Base-by-base conservation (phyloP, 345 rosid species). In the Salix suchowensis region DNA sequence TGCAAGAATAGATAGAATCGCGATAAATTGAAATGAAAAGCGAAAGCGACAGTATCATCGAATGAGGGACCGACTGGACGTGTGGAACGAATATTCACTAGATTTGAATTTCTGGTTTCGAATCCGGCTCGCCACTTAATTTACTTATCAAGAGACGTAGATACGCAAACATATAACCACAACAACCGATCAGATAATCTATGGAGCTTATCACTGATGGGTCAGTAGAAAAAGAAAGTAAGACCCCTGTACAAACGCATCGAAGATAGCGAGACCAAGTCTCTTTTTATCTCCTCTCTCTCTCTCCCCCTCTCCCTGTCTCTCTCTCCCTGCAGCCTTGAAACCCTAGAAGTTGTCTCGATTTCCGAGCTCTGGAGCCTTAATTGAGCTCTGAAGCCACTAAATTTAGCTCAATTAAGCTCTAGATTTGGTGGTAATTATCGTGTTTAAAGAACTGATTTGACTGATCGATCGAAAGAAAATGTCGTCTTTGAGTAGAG, bases 401-500 rank as follows among this genome's bases (percentile, higher is more conserved):
- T 19, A 12, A 67, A 71, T 71, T 71, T 71, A 71, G 75, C 55
- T 10, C 18, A 74, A 68, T 72, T 71, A 55, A 81, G 80, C 84
- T 24, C 73, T 75, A 50, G 83, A 72, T 85, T 84, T 58, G 64
- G 64, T 10, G 11, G 64, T 23, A 23, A 23, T 58, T 58, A 58
- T 2, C 5, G 64, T 23, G 12, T 36, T 2, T 37, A 7, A 4
- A 18, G 69, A 37, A 44, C 69, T 66, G 36, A 36, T 36, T 66
- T 66, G 44, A 23, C 23, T 58, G 64, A 58, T 58, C 10, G 36
- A 13, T n/a, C 64, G 48, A 73, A 28, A 54, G 61, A 32, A 70
- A 69, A 92, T 92, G 98, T 85, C 97, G 66, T 88, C 96, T 66
- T 82, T 92, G 81, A 92, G 94, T 85, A 87, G 97, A 74, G 98